Conservation (phyloP, 75 land plant species). For the Pinus albicaulis region DNA sequence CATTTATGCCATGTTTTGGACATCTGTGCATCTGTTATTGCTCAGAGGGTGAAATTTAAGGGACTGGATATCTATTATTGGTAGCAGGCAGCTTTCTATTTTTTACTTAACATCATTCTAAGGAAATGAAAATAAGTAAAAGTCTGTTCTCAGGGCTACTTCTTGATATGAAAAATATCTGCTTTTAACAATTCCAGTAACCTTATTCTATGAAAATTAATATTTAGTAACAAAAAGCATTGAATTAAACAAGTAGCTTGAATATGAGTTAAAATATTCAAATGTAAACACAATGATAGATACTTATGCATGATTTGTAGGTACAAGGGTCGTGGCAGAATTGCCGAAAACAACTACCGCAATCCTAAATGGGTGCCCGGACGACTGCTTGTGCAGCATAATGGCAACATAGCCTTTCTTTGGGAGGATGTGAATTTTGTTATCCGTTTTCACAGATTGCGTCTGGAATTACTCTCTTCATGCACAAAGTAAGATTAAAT, state of each 20-base stretch:
- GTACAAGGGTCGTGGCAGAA: conserved; percentile 22
- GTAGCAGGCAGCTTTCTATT: too few relatives aligned
- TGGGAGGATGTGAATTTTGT: conserved; percentile 23
- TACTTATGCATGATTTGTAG: conserved; percentile 7
- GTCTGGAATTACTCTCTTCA: conserved; percentile 5
- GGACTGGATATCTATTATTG: too few relatives aligned
- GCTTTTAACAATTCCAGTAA: background rate
- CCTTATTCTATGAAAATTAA: background rate
- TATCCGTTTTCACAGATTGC: conserved; percentile 2
- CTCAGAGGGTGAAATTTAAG: background rate
- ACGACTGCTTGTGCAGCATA: conserved; percentile 14
- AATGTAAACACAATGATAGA: background rate
- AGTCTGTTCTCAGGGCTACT: background rate
- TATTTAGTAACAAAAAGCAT: background rate
- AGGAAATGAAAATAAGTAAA: background rate
- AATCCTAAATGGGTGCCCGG: conserved; percentile 32
- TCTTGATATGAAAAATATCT: background rate
- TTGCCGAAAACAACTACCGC: conserved; percentile 13
- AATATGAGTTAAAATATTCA: background rate
- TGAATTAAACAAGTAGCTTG: background rate
- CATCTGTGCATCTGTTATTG: background rate
- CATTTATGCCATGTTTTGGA: background rate
- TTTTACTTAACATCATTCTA: background rate
- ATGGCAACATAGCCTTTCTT: conserved; percentile 18
- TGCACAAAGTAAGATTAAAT: background rate